Conservation (phyloP, 805 yeast genomes). For the Ogataea polymorpha region DNA sequence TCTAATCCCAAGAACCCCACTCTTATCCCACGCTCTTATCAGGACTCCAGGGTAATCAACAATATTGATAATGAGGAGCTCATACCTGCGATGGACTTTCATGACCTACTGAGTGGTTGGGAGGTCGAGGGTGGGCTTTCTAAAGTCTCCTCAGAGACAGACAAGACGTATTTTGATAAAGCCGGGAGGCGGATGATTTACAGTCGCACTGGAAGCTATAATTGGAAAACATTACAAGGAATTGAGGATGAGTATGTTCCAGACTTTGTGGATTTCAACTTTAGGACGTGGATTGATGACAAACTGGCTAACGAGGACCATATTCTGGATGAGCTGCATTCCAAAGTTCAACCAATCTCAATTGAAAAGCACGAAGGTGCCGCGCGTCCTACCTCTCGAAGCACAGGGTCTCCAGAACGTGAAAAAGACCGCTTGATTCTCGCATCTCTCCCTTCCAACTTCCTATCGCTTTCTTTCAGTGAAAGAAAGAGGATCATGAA, state of each 20-base stretch:
- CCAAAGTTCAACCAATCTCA: conserved; percentile 30
- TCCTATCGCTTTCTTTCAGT: conserved; percentile 49
- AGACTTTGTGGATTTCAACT: conserved; percentile 43
- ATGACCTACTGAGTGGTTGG: conserved; percentile 17
- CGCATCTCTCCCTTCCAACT: conserved; percentile 46
- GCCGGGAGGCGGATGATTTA: conserved; percentile 25
- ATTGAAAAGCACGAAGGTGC: conserved; percentile 16
- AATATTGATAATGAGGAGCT: conserved; percentile 32
- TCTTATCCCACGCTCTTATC: conserved; percentile 15
- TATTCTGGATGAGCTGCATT: conserved; percentile 20
- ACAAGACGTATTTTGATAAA: conserved; percentile 55
- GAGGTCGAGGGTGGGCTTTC: conserved; percentile 5
- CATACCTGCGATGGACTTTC: conserved; percentile 25
- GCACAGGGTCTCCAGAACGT: conserved; percentile 33
- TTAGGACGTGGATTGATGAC: conserved; percentile 18
- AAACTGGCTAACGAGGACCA: conserved; percentile 13
- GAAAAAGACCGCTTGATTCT: conserved; percentile 41
- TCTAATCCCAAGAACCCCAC: conserved; percentile 19
- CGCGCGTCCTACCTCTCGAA: conserved; percentile 20
- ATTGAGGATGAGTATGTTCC: conserved; percentile 78
- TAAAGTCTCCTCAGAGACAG: conserved; percentile 56
- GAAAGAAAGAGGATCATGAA: conserved; percentile 40
- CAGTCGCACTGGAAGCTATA: conserved; percentile 1
- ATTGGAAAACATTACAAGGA: conserved; percentile 33
- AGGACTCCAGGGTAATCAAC: conserved; percentile 21